Base-by-base conservation (phyloP, 1,284 basidiomycete genomes). In the Leccinum glutinopallens region DNA sequence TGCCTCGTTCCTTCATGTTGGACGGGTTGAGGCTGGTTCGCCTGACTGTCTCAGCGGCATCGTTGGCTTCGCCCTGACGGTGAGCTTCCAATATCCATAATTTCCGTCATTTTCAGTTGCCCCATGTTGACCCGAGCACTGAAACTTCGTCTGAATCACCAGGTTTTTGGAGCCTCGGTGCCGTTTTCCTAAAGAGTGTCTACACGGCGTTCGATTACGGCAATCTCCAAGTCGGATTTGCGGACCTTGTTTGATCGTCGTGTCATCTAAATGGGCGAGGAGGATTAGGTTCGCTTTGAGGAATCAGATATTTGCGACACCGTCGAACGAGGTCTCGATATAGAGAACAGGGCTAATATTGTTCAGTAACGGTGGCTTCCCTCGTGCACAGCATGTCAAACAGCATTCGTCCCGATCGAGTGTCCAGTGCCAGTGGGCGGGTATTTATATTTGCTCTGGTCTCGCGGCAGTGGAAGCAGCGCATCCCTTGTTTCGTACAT, bases 211-310 rank as follows among this genome's bases (percentile, higher is more conserved):
- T 46, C 9, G 43, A 46, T 46, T 46, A 10, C n/a, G n/a, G 43
- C 8, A 46, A 46, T 46, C 8, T 19, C 10, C 43, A 17, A n/a
- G n/a, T 46, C 10, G 43, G 43, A 46, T 46, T 46, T 46, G n/a
- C 43, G 10, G 10, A 12, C n/a, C 43, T 46, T n/a, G 43, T 46
- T n/a, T 46, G 43, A 46, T 46, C 2, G n/a, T 46, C 41, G 41
- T n/a, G 7, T 83, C 80, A 56, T 84, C 79, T 0, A 69, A 72
- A 67, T 86, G 85, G 1, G 82, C 81, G 15, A 72, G 73, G 65
- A 80, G 67, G 3, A 86, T 76, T 51, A 80, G 71, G 4, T 64
- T 65, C 35, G 72, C 65, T 60, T 78, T 82, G 32, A 9, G 32
- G 8, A 51, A 17, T 41, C 5, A 25, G 4, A 39, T 53, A 25